Base-by-base conservation (phyloP, 2,329 filamentous ascomycete species). In the Pestalotiopsis fici region DNA sequence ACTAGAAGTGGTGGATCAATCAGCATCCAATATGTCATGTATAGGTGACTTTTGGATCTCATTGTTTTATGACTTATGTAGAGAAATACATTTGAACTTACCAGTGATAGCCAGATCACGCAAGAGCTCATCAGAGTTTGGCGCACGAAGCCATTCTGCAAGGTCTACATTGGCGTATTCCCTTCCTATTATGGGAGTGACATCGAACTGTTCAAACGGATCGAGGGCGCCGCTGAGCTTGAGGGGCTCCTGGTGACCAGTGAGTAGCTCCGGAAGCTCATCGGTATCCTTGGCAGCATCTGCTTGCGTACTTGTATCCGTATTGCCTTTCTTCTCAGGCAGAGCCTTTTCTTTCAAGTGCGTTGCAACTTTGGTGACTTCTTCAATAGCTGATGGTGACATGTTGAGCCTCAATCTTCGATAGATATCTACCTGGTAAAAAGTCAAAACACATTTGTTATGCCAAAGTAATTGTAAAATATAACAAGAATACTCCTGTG, bases 101-200 rank as follows among this genome's bases (percentile, higher is more conserved):
- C 89, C 86, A 1, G 88, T 91, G 68, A 92, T 89, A 43, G 89
- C 91, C 0, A 93, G 80, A 71, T 93, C 91, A 0, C 87, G 84
- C 27, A 93, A 75, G 23, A 91, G 79, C 57, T 89, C 86, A 64
- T 93, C 89, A 0, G 88, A 83, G 73, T 92, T 89, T 0, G 86
- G 81, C 0, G 88, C 86, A 31, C 88, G 80, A 5, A 93, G 81
- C 71, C 86, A 85, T 39, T 93, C 89, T 5, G 85, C 85, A 0
- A 91, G 80, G 69, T 90, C 86, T 39, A 86, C 83, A 15, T 82
- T 83, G n/a, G 84, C 81, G 69, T 85, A 91, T 73, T 91, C 90
- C 6, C 83, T 83, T 4, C 89, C 90, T 66, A 91, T 90, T 55
- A 85, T 78, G 0, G 89, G 89, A 1, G 89, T 91, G 4, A 86